Evolutionary conservation across 208 protist species (phyloP).

Genomic region (Leishmania mexicana): DNA sequence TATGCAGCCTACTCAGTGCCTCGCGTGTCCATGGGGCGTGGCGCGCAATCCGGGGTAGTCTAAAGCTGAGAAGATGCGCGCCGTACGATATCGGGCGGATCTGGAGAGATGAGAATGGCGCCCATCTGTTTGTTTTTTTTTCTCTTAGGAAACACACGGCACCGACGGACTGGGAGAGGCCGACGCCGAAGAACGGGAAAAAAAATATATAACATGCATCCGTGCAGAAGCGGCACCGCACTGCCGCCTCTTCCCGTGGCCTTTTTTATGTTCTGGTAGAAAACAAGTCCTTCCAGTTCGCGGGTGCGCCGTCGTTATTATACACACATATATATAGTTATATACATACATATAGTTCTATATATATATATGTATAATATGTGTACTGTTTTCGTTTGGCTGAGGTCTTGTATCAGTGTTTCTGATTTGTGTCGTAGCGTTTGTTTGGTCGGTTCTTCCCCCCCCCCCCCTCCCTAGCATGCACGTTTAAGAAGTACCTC

Average conservation of each 20-base stretch:
- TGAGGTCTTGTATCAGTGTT: not conserved
- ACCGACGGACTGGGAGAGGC: not conserved
- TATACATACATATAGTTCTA: no score
- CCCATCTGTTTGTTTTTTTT: not conserved
- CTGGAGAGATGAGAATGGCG: not conserved
- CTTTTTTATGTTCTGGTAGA: not conserved
- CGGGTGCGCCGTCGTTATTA: not conserved
- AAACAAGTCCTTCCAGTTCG: not conserved
- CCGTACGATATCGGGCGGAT: not conserved
- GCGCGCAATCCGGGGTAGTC: not conserved
- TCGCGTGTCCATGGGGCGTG: not conserved
- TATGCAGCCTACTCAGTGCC: not conserved
- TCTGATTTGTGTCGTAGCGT: not conserved
- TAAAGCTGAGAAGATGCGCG: not conserved
- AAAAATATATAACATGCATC: not conserved
- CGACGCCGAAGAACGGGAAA: not conserved
- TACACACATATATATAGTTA: no score
- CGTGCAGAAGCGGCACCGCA: not conserved
- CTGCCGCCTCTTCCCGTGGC: not conserved
- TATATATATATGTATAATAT: no score
- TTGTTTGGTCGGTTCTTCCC: not conserved
- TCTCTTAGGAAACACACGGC: not conserved
- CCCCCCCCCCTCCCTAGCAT: not conserved
- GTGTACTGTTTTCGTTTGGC: not conserved
- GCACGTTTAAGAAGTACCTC: not conserved